Evolutionary conservation across 2,329 filamentous ascomycete genomes (phyloP).

Genomic region (Colletotrichum sp.): DNA sequence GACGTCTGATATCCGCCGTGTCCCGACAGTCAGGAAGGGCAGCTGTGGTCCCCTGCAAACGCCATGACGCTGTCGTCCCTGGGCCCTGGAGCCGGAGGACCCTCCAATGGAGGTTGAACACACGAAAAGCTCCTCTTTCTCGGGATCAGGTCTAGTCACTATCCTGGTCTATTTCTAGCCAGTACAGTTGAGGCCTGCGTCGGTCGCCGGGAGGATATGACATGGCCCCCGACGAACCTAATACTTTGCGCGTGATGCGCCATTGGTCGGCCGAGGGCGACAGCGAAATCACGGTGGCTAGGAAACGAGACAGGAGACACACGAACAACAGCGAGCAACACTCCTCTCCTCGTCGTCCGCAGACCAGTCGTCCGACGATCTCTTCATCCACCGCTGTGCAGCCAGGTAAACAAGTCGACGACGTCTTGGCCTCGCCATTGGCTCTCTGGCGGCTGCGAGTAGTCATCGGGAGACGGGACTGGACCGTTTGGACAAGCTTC

Average conservation of each 20-base stretch:
- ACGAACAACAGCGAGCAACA: not conserved
- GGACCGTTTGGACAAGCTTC: slow-evolving; percentile 21
- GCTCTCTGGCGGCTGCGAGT: slow-evolving; percentile 10
- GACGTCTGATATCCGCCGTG: not conserved
- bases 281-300: slow-evolving; percentile 19
- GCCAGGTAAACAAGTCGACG: slow-evolving; percentile 5
- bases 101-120: slow-evolving; percentile 4
- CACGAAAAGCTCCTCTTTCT: not conserved
- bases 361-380: slow-evolving; percentile 7
- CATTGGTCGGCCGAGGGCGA: not conserved
- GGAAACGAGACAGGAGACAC: slow-evolving; percentile 2
- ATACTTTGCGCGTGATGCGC: not conserved
- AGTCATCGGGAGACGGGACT: slow-evolving; percentile 13
- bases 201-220: not conserved
- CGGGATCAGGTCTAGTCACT: not conserved
- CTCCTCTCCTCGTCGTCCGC: not conserved
- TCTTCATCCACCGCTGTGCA: slow-evolving; percentile 13
- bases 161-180: not conserved
- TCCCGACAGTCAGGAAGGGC: not conserved
- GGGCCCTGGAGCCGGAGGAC: not conserved
- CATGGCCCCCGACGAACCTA: not conserved
- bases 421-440: not conserved
- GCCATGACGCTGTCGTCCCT: not conserved
- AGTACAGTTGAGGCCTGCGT: not conserved
- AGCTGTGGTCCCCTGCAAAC: not conserved